Percentiles rank a stretch among this genome's conserved stretches.
Evolutionary conservation across 2,329 filamentous ascomycete species (phyloP).

Genomic region (Aspergillus glaucus): DNA sequence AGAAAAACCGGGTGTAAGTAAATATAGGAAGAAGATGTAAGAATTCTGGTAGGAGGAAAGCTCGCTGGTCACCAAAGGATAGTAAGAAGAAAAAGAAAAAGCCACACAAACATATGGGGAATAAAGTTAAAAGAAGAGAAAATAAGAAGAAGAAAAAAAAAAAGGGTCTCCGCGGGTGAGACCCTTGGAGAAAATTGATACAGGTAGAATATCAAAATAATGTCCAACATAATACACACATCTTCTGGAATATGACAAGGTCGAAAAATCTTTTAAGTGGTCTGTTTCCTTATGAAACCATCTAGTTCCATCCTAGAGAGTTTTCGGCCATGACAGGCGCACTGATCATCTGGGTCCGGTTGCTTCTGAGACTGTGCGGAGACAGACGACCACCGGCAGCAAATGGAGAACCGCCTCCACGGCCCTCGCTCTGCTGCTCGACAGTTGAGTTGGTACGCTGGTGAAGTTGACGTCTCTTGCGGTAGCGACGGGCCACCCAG

Average conservation of each 20-base stretch:
- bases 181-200: slow-evolving; percentile 14
- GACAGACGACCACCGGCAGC: slow-evolving; percentile 41
- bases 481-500: slow-evolving; percentile 82
- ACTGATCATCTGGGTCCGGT: slow-evolving; percentile 69
- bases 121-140: slow-evolving; percentile 24
- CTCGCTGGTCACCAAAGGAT: slow-evolving; percentile 11
- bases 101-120: slow-evolving; percentile 28
- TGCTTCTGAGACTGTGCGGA: slow-evolving; percentile 63
- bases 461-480: slow-evolving; percentile 74
- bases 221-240: slow-evolving; percentile 11
- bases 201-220: slow-evolving; percentile 18
- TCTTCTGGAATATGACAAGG: neutral
- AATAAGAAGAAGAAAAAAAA: slow-evolving; percentile 10
- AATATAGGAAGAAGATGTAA: slow-evolving; percentile 11
- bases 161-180: slow-evolving; percentile 8
- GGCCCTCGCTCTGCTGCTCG: slow-evolving; percentile 62
- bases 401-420: slow-evolving; percentile 34
- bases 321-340: slow-evolving; percentile 90
- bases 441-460: slow-evolving; percentile 67
- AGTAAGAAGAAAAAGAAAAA: slow-evolving; percentile 10
- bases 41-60: slow-evolving; percentile 9
- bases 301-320: slow-evolving; percentile 87
- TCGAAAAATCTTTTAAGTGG: neutral
- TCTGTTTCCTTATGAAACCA: neutral
- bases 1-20: slow-evolving; percentile 4